Base-by-base conservation (phyloP, 345 rosid genomes). In the Combretum micranthum region DNA sequence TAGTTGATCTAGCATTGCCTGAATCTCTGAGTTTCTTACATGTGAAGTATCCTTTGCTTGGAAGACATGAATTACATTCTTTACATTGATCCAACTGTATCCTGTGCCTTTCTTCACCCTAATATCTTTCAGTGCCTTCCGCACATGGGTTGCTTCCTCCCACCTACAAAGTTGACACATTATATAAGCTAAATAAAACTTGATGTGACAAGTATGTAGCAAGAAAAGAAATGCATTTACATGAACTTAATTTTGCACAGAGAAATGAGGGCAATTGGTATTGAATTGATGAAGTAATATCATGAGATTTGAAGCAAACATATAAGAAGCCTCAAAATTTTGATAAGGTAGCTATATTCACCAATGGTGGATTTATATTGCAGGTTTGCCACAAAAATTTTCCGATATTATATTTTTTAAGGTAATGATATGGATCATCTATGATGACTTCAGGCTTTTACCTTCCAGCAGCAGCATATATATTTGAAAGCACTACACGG, bases 21-120 rank as follows among this genome's bases (percentile, higher is more conserved):
- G 83, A 65, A 86, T 88, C 75, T 88, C 85, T 0, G 75, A 50
- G 68, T 79, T 88, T 74, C 77, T 77, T 53, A 45, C 73, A 21
- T 88, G 90, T 60, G 79, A 76, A 44, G 72, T 77, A 71, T 88
- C 95, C 64, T 88, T 91, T 11, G 98, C 96, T 70, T 80, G 98
- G 73, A 91, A 91, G 50, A 70, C 56, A 52, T 88, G 95, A 61
- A 88, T 70, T 64, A 58, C 70, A 61, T 84, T 78, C 80, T 86
- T 81, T 12, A 72, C 83, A 2, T 84, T 64, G 57, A 91, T 75
- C 98, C 96, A 88, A 68, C 96, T 91, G 73, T 70, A 86, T 22
- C 98, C 96, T 6, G 80, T 67, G 50, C 82, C 88, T 70, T 91
- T 91, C 72, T 76, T 90, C 32, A 90, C 77, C 49, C 96, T 89